These are phyloP conservation scores for Taphrina communis DNA, from an alignment of 1,139 yeast species.

Conservation along the genomic window DNA sequence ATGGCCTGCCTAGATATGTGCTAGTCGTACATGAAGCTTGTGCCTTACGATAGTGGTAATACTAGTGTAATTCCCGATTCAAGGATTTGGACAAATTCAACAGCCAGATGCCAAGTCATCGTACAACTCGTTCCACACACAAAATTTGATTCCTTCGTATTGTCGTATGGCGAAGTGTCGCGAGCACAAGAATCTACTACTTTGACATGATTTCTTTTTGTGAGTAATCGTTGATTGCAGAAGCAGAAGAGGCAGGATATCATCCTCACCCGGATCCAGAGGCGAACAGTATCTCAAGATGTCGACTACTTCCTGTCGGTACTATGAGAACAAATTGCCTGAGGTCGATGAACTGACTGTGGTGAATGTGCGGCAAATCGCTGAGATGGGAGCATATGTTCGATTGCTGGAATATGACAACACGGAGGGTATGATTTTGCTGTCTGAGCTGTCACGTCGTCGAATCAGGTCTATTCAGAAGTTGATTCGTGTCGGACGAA, in stretches of 20 bases:
- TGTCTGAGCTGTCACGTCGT: constrained; percentile 96
- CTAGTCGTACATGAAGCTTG: too few species aligned
- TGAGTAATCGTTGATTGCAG: not conserved
- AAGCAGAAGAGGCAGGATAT: not conserved
- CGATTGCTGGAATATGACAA: constrained; percentile 94
- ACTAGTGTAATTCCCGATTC: too few species aligned
- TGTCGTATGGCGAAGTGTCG: not conserved
- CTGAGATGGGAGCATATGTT: constrained; percentile 58
- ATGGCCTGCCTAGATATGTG: too few species aligned
- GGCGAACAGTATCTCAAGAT: constrained; percentile 36
- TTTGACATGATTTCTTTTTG: not conserved
- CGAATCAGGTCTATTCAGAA: constrained; percentile 98
- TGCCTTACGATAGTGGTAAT: too few species aligned
- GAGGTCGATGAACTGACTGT: constrained; percentile 98
- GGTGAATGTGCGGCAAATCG: constrained; percentile 46
- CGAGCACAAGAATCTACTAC: not conserved
- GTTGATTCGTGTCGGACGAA: constrained; percentile 95
- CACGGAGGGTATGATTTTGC: constrained; percentile 97
- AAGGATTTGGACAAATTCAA: not conserved
- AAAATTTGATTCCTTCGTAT: constrained; percentile 4
- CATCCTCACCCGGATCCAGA: not conserved
- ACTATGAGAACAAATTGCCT: constrained; percentile 96
- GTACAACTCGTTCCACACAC: constrained; percentile 1
- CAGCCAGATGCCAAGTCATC: constrained; percentile 2
- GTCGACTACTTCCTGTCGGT: constrained; percentile 67